Evolutionary conservation across 371 early-diverging fungal species (phyloP).

Genomic region (Rhizomucor miehei): DNA sequence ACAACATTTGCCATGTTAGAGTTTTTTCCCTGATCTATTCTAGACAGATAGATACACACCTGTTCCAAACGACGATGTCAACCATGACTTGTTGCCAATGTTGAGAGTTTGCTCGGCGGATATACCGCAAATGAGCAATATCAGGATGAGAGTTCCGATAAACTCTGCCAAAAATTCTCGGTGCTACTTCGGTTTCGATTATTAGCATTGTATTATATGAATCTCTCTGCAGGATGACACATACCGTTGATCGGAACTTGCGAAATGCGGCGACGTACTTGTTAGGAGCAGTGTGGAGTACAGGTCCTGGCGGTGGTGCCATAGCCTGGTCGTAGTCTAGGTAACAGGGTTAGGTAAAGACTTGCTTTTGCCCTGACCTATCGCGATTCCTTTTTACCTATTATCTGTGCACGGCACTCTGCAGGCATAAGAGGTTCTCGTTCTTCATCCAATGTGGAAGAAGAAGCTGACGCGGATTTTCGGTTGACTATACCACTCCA

Average conservation of each 20-base stretch:
- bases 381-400: background rate
- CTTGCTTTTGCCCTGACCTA: no score
- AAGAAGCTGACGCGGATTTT: constrained; percentile 8
- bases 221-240: no score
- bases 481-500: no score
- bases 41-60: constrained; percentile 17
- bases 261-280: no score
- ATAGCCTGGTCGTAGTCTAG: no score
- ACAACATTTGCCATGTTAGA: background rate
- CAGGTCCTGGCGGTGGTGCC: no score
- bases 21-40: no score
- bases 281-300: no score
- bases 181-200: constrained; percentile 2
- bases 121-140: constrained; percentile 68
- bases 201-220: no score
- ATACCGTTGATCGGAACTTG: no score
- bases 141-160: constrained; percentile 72
- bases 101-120: constrained; percentile 53
- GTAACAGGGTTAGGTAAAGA: no score
- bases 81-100: constrained; percentile 32
- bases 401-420: constrained; percentile 2
- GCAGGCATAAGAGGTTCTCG: constrained; percentile 10
- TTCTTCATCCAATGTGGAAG: constrained; percentile 15
- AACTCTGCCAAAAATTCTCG: constrained; percentile 81
- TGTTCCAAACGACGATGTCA: constrained; percentile 39